Base-by-base conservation (phyloP, 768 basidiomycete genomes). In the Kwoniella sp. region DNA sequence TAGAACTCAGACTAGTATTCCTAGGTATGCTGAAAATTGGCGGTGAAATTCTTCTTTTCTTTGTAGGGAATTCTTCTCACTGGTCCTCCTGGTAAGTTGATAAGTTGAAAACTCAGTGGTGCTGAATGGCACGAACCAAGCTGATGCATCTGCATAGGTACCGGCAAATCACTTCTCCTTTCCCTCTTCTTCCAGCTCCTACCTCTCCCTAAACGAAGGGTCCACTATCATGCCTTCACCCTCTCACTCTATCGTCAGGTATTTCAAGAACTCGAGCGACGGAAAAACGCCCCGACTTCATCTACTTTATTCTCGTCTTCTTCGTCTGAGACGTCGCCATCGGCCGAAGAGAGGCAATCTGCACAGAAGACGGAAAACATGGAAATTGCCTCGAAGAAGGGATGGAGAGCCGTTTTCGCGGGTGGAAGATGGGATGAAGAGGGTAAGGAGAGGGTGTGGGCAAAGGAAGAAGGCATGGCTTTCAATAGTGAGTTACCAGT, bases 141-240 rank as follows among this genome's bases (percentile, higher is more conserved):
- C 62, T 67, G 44, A 66, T 19, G 21, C 50, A 10, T 48, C 33
- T 13, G 15, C 50, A 22, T 26, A 73, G 85, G 85, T 21, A 83
- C 83, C 10, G 85, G 85, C 1, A 85, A 85, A 73, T 85, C 83
- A 48, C 82, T 86, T 60, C 76, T 87, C 22, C 81, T 86, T 51
- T 84, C 86, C 69, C 80, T 86, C 15, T 87, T 86, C 83, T 85
- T 82, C 73, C 75, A 83, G n/a, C 77, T 83, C 22, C 68, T 87
- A 1, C 85, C 85, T 0, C 84, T 85, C 0, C 81, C 80, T 13
- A 87, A 87, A 76, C 79, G 82, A 4, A 82, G 86, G 40, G 84
- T 83, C 58, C 86, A 87, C 74, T 87, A 86, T 73, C 85, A 83
- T 72, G 81, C 85, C 58, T 83, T 86, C 64, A 83, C 86, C 0